These are phyloP conservation scores for Clitopilus hobsonii DNA, from an alignment of 768 basidiomycete species.

Conservation along the genomic window DNA sequence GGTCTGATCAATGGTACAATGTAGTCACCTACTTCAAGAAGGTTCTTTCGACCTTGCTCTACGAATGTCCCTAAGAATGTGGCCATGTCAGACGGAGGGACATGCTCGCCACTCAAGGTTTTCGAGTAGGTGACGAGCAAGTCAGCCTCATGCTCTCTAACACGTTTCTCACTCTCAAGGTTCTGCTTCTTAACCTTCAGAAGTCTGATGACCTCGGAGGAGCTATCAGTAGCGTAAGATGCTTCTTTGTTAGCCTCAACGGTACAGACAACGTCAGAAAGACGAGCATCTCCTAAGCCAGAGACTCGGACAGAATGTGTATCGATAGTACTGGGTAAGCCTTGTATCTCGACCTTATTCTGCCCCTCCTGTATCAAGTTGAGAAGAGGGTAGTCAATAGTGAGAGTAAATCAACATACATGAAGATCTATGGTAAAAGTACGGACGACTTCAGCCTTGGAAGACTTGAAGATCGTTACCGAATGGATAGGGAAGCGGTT, in stretches of 20 bases:
- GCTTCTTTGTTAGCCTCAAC: conserved; percentile 16
- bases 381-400: neutral
- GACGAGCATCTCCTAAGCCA: conserved; percentile 40
- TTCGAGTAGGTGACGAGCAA: conserved; percentile 40
- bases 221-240: conserved; percentile 14
- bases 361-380: conserved; percentile 39
- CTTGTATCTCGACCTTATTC: conserved; percentile 45
- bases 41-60: conserved; percentile 27
- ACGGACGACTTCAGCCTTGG: conserved; percentile 53
- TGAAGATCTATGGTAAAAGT: conserved; percentile 42
- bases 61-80: conserved; percentile 38
- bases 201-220: conserved; percentile 29
- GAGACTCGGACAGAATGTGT: conserved; percentile 49
- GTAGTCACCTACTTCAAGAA: conserved; percentile 22
- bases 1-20: neutral
- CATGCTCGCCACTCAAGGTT: conserved; percentile 37
- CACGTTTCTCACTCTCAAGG: conserved; percentile 31
- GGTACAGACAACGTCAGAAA: conserved; percentile 55
- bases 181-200: conserved; percentile 28
- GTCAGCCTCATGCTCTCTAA: conserved; percentile 35
- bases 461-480: conserved; percentile 53
- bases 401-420: conserved; percentile 23
- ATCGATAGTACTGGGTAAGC: conserved; percentile 48
- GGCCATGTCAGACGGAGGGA: conserved; percentile 30
- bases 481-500: conserved; percentile 36